Evolutionary conservation across 257 asterid genomes (phyloP).

Genomic region (Solanum appendiculatum): DNA sequence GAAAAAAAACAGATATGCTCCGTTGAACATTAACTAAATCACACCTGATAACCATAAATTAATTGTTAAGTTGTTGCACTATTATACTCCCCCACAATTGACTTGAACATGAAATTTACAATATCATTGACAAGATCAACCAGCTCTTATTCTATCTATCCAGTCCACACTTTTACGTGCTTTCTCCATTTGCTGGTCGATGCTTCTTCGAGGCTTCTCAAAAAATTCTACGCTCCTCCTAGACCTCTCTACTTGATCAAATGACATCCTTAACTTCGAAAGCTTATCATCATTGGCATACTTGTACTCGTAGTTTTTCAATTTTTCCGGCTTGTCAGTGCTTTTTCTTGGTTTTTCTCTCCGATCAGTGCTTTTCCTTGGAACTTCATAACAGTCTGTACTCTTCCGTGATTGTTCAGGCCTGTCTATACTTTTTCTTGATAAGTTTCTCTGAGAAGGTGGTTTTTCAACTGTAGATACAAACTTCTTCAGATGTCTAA

Average conservation of each 20-base stretch:
- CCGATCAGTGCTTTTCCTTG: conserved; percentile 45
- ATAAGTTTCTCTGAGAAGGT: conserved; percentile 24
- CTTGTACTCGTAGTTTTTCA: conserved; percentile 22
- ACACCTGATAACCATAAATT: conserved; percentile 6
- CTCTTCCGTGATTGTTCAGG: conserved; percentile 36
- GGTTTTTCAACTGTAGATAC: conserved; percentile 36
- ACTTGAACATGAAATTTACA: conserved; percentile 9
- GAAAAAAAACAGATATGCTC: not conserved
- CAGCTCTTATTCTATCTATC: conserved; percentile 37
- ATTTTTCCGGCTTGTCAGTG: conserved; percentile 29
- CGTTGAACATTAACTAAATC: not conserved
- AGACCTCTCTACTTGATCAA: conserved; percentile 38
- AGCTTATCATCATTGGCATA: conserved; percentile 28
- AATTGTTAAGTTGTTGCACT: not conserved
- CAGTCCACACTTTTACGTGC: conserved; percentile 48
- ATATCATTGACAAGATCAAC: conserved; percentile 8
- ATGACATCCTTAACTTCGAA: conserved; percentile 28
- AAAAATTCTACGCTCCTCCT: conserved; percentile 41
- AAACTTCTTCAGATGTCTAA: conserved; percentile 51
- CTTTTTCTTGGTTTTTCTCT: conserved; percentile 47
- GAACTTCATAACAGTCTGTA: conserved; percentile 25
- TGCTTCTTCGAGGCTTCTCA: conserved; percentile 42
- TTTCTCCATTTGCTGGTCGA: conserved; percentile 41
- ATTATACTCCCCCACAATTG: not conserved
- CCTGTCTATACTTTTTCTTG: conserved; percentile 30